Evolutionary conservation across 2,329 filamentous ascomycete species (phyloP).

Genomic region (Claviceps cyperi): DNA sequence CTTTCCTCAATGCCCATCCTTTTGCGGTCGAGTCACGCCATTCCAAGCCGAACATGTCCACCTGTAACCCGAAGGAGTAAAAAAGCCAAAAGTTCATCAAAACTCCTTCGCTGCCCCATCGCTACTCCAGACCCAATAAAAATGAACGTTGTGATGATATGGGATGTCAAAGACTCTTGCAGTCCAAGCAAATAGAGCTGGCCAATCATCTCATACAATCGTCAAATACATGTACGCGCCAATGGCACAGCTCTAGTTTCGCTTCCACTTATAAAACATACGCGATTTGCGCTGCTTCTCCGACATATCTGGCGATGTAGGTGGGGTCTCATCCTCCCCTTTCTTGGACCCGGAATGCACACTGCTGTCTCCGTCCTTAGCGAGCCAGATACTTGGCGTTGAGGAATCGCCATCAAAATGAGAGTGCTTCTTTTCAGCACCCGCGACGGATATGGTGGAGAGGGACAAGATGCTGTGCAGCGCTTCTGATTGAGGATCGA

Average conservation of each 20-base stretch:
- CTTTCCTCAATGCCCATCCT: too few species aligned
- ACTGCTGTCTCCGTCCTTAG: slow-evolving; percentile 27
- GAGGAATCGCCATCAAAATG: slow-evolving; percentile 11
- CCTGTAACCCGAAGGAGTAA: neutral
- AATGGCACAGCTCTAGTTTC: neutral
- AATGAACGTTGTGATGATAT: too few species aligned
- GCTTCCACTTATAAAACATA: slow-evolving; percentile 7
- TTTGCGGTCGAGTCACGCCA: too few species aligned
- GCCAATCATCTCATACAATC: slow-evolving; percentile 7
- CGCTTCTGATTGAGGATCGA: slow-evolving; percentile 22
- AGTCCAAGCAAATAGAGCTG: neutral
- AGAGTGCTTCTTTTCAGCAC: slow-evolving; percentile 11
- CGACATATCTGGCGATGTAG: slow-evolving; percentile 20
- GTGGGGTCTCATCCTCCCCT: slow-evolving; percentile 20
- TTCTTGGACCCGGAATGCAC: slow-evolving; percentile 12
- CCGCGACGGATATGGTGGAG: slow-evolving; percentile 13
- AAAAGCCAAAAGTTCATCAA: neutral
- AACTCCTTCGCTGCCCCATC: slow-evolving; percentile 11
- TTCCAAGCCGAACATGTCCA: neutral
- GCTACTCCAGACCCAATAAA: neutral
- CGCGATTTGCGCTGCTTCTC: slow-evolving; percentile 15
- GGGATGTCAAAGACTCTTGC: neutral
- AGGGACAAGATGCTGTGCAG: slow-evolving; percentile 21
- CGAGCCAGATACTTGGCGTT: slow-evolving; percentile 16
- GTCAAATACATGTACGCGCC: neutral